Evolutionary conservation across 352 stramenopile species (phyloP), one percentile per base, ranked within the genome.

Genomic region (Pythium phragmitis): DNA sequence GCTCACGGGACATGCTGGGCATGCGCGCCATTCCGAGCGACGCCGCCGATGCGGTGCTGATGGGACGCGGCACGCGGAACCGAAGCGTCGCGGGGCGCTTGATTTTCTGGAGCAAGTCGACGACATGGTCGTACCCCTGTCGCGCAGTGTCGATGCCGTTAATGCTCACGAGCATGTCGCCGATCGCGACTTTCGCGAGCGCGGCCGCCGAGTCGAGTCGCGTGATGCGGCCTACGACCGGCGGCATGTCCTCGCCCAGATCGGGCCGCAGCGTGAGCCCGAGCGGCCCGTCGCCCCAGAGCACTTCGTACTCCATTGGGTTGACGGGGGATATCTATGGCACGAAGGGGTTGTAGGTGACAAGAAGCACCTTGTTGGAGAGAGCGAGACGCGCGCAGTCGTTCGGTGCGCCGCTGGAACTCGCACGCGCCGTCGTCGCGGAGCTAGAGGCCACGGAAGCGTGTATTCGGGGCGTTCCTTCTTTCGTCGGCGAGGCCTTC

Each of bases 101-200:
- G 50, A 96, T 91, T 53, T 83, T 94, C 67, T 96, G 87, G 47
- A 96, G 74, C 67, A 86, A 85, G 57, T 88, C 70, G 7, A 96
- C 87, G 28, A 92, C 85, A 43, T 86, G 72, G 72, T 92, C 85
- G 60, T 96, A 96, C 37, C 87, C 87, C 60, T 91, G 82, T n/a
- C 85, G 85, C 19, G 87, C 83, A 28, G 87, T 96, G 68, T 94
- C 85, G 62, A 91, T 79, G 53, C 83, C 83, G 63, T 96, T 96
- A 63, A 96, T 92, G 72, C 82, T 92, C 65, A 96, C 87, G 43
- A 96, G 85, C 87, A 96, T 92, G 74, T 96, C 85, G 19, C 87
- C 87, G 47, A 93, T 82, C 0, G 80, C 80, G 34, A 96, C 87
- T 14, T 90, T 89, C 4, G 87, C 85, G 50, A 91, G 68, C 23